Evolutionary conservation across 805 yeast species (phyloP).

Genomic region (Saccharomyces kudriavzevii): DNA sequence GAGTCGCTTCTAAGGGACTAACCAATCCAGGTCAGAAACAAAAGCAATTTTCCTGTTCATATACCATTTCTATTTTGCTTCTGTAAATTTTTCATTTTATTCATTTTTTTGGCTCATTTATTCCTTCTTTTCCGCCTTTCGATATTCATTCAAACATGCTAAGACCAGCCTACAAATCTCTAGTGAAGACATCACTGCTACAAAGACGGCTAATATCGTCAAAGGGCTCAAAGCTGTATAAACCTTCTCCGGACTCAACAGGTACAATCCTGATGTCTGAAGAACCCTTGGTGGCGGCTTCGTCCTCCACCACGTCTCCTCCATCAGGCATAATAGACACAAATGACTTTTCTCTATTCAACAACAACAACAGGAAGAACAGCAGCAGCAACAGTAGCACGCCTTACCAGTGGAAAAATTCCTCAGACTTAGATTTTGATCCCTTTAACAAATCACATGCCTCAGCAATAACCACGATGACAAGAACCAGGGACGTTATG

Average conservation of each 20-base stretch:
- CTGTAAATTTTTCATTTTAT: not conserved
- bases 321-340: not conserved
- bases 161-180: conserved; percentile 8
- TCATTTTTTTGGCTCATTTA: not conserved
- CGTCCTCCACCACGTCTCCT: not conserved
- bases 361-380: not conserved
- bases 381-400: not conserved
- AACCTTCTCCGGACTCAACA: conserved; percentile 6
- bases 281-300: not conserved
- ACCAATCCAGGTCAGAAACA: not conserved
- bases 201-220: conserved; percentile 12
- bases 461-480: conserved; percentile 9
- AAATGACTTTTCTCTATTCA: not conserved
- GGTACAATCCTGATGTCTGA: conserved; percentile 2
- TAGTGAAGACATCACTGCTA: conserved; percentile 7
- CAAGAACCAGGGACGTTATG: conserved; percentile 36
- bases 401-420: conserved; percentile 10
- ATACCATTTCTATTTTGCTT: not conserved
- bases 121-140: not conserved
- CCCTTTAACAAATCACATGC: conserved; percentile 24
- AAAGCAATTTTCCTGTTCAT: not conserved
- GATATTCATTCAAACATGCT: conserved; percentile 6
- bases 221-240: conserved; percentile 10
- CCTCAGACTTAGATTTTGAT: conserved; percentile 8
- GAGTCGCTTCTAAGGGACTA: not conserved